A percentile compares a stretch with the other conserved stretches of the same genome.
Conservation (phyloP, 441 rosid species). For the Metrosideros polymorpha region DNA sequence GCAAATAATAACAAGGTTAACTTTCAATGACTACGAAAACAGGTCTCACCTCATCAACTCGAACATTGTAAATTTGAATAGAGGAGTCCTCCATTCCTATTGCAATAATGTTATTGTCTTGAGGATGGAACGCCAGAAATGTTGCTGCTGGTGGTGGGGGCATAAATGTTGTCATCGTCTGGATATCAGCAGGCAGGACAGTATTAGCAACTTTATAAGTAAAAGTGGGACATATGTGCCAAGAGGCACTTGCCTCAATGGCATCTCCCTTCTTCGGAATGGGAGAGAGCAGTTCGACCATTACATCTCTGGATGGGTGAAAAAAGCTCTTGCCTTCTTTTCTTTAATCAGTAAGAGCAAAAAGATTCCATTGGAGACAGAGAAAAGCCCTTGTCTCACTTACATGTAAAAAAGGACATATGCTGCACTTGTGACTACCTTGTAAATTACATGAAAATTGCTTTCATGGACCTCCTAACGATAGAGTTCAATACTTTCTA, state of each 20-base stretch:
- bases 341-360: background rate
- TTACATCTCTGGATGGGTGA: background rate
- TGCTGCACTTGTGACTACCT: background rate
- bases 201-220: background rate
- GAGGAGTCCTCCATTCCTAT: slow-evolving; percentile 77
- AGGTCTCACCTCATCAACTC: slow-evolving; percentile 56
- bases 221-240: background rate
- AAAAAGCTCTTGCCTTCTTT: background rate
- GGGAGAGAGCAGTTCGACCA: background rate
- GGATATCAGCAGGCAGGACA: slow-evolving; percentile 9
- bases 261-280: background rate
- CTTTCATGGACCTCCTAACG: background rate
- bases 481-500: background rate
- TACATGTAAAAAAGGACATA: background rate
- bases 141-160: slow-evolving; percentile 79
- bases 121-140: slow-evolving; percentile 78
- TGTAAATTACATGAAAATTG: background rate
- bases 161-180: slow-evolving; percentile 88
- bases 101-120: slow-evolving; percentile 77
- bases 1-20: background rate
- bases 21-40: background rate
- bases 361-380: background rate
- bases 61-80: slow-evolving; percentile 69
- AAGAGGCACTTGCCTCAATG: background rate
- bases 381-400: background rate